phyloP scores from a whole-genome alignment of 768 basidiomycete species.

The Omphalotus guepiniiformis region DNA sequence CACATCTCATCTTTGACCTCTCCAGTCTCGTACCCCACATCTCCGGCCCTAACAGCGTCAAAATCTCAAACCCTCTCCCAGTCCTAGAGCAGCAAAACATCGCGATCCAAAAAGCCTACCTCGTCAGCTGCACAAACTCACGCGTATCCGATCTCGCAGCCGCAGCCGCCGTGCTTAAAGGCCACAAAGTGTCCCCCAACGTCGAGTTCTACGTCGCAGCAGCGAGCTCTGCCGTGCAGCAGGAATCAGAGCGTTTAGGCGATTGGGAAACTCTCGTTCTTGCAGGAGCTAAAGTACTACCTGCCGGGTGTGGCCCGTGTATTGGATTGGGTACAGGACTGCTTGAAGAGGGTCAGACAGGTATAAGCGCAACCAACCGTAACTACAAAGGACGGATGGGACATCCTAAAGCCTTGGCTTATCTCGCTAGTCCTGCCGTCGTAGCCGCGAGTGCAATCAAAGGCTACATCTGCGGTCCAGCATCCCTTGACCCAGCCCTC shows the following conservation, averaged over 20 bases:
- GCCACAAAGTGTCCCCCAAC: slow-evolving; percentile 68
- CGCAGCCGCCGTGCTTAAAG: slow-evolving; percentile 85
- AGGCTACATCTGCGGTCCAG: slow-evolving; percentile 86
- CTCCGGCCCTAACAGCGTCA: slow-evolving; percentile 97
- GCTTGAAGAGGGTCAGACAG: slow-evolving; percentile 90
- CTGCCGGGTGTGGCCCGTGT: slow-evolving; percentile 96
- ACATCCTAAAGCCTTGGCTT: slow-evolving; percentile 89
- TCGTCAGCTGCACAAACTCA: slow-evolving; percentile 97
- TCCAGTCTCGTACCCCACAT: slow-evolving; percentile 93
- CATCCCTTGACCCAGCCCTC: slow-evolving; percentile 50
- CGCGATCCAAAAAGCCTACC: slow-evolving; percentile 93
- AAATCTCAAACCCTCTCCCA: slow-evolving; percentile 90
- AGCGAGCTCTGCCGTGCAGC: slow-evolving; percentile 88
- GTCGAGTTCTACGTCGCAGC: slow-evolving; percentile 99
- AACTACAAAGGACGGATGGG: slow-evolving; percentile 99
- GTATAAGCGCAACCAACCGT: slow-evolving; percentile 97
- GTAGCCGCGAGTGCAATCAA: slow-evolving; percentile 94
- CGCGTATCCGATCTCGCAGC: slow-evolving; percentile 92
- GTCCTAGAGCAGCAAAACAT: slow-evolving; percentile 70
- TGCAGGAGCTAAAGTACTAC: slow-evolving; percentile 90
- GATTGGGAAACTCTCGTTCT: slow-evolving; percentile 84
- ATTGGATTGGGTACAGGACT: slow-evolving; percentile 94
- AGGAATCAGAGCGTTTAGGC: slow-evolving; percentile 78
- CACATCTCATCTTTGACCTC: slow-evolving; percentile 87
- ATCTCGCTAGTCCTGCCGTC: slow-evolving; percentile 94